Conservation (phyloP, 2,329 filamentous ascomycete species). For the Fusarium nanum region DNA sequence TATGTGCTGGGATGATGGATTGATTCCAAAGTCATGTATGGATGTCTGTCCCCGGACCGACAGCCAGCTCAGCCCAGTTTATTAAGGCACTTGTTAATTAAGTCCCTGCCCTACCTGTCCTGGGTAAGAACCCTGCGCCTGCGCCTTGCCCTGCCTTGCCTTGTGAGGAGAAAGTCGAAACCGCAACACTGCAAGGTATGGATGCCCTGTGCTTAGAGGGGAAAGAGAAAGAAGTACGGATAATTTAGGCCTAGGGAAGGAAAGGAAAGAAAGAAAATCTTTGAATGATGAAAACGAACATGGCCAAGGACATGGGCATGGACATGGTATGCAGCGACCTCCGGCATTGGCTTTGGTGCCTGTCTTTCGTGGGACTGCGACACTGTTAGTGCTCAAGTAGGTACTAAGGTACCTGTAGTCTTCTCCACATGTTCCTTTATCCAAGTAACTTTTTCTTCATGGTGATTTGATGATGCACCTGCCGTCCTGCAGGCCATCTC, state of each 20-base stretch:
- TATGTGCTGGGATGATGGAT: neutral
- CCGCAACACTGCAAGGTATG: conserved; percentile 5
- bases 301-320: conserved; percentile 9
- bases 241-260: neutral
- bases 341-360: conserved; percentile 43
- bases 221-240: neutral
- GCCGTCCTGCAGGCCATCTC: conserved; percentile 39
- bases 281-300: conserved; percentile 21
- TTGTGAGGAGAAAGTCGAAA: conserved; percentile 9
- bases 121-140: neutral
- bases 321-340: conserved; percentile 38
- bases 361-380: conserved; percentile 31
- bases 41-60: conserved; percentile 5
- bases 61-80: conserved; percentile 7
- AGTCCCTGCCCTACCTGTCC: neutral
- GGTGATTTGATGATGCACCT: conserved; percentile 21
- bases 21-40: conserved; percentile 6
- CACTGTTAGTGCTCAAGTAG: conserved; percentile 5
- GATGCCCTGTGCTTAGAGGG: neutral
- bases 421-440: conserved; percentile 35
- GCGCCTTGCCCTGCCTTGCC: neutral
- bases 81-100: conserved; percentile 5
- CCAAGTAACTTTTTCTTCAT: conserved; percentile 18
- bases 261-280: conserved; percentile 1
- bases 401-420: neutral